Conservation (phyloP, 2,329 filamentous ascomycete genomes). For the Arthrobotrys musiformis region DNA sequence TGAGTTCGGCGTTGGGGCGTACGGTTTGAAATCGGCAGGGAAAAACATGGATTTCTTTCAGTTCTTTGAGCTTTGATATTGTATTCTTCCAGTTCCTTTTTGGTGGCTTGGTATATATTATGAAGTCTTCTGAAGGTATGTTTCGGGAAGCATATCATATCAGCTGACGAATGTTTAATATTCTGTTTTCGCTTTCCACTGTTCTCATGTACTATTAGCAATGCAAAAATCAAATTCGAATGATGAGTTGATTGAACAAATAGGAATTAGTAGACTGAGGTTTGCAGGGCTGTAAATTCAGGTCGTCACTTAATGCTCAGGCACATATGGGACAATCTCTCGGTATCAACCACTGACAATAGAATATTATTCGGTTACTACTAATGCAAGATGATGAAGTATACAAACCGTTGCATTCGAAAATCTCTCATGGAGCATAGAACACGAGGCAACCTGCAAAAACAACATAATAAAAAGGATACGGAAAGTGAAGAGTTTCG, state of each 20-base stretch:
- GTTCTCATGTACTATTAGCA: not conserved
- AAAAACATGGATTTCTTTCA: not conserved
- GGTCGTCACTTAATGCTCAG: no score
- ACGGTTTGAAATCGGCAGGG: not conserved
- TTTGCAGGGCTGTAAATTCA: no score
- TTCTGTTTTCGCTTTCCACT: not conserved
- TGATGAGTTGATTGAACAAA: not conserved
- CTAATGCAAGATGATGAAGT: constrained; percentile 31
- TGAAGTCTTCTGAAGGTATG: not conserved
- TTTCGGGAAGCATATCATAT: not conserved
- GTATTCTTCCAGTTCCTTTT: no score
- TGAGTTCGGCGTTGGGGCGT: constrained; percentile 35
- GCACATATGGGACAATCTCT: not conserved
- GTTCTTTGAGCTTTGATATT: no score
- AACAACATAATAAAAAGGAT: constrained; percentile 14
- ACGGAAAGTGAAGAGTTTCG: constrained; percentile 3
- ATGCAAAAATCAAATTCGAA: not conserved
- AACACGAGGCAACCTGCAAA: constrained; percentile 8
- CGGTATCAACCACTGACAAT: constrained; percentile 9
- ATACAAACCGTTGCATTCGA: constrained; percentile 41
- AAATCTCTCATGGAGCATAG: not conserved
- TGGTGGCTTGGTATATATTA: no score
- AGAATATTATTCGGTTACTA: constrained; percentile 37
- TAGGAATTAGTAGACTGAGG: not conserved
- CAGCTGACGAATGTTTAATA: not conserved